Base-by-base conservation (phyloP, 192 early-diverging fungal species). In the Coemansia sp. region DNA sequence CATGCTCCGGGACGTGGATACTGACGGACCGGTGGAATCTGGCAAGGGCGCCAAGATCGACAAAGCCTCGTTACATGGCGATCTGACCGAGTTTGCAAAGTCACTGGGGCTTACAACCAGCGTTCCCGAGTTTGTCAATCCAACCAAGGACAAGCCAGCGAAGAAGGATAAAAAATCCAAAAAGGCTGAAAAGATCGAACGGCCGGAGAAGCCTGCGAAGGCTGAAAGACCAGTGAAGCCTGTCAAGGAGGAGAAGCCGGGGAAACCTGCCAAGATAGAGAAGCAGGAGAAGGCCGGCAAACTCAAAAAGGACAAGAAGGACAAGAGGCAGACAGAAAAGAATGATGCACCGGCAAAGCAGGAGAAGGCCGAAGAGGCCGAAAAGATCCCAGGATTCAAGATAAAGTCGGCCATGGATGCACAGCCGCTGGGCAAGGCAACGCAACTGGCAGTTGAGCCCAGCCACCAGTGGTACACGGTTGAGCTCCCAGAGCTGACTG, bases 1-100 rank as follows among this genome's bases (percentile, higher is more conserved):
- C 35, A 63, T 85, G 59, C 63, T 87, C 8, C 56, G 63, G 11
- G 84, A 83, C 20, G 78, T 81, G 8, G 72, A 76, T 21, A 82
- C 81, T 12, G 75, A 52, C 26, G 67, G 59, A 8, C 50, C 58
- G 3, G 57, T 34, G 2, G 63, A 61, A 34, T n/a, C 58, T 11
- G 38, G 23, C 30, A 71, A 68, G 42, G 12, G 44, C 1, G 52
- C 29, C 21, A 65, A 63, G 25, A 30, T 45, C 15, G 46, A 60
- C 35, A 50, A 57, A 26, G 29, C 58, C 5, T 28, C 32, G 61
- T 21, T 63, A 8, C 34, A 64, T 46, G 56, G 66, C 54, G 67
- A 63, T 31, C 64, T 78, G 12, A 31, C 64, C 0, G 68, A 49
- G 11, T 63, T 78, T 46, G 64, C 63, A 38, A 71, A 67, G 60